These are phyloP conservation scores for Ogataea dorogensis DNA, from an alignment of 805 yeast species.

Conservation along the genomic window DNA sequence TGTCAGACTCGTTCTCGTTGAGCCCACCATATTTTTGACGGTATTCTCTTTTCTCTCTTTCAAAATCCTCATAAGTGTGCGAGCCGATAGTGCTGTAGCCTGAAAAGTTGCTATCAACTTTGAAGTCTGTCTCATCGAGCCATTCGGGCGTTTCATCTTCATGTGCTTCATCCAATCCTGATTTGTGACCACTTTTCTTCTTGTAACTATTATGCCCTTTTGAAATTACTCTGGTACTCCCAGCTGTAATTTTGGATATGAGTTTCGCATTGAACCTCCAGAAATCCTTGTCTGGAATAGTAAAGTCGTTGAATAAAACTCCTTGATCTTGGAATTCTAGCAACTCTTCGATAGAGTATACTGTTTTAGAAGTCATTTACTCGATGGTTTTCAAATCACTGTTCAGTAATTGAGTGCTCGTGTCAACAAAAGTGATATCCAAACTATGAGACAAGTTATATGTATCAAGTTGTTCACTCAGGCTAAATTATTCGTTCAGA, in stretches of 20 bases:
- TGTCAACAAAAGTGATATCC: no score
- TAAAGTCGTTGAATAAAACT: constrained; percentile 17
- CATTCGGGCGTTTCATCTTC: constrained; percentile 32
- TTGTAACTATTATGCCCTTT: constrained; percentile 4
- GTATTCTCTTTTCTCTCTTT: constrained; percentile 28
- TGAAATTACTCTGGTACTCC: constrained; percentile 1
- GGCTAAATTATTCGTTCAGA: no score
- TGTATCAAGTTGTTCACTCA: no score
- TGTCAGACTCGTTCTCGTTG: constrained; percentile 6
- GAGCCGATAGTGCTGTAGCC: constrained; percentile 25
- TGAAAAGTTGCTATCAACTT: constrained; percentile 30
- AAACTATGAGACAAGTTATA: no score
- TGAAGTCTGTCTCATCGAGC: constrained; percentile 34
- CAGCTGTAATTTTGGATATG: constrained; percentile 3
- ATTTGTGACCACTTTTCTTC: constrained; percentile 6
- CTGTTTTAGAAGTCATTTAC: constrained; percentile 11
- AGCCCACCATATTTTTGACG: constrained; percentile 20
- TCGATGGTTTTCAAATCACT: not conserved
- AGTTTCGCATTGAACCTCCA: constrained; percentile 26
- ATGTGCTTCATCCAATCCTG: constrained; percentile 7
- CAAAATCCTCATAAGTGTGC: constrained; percentile 32
- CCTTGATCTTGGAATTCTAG: constrained; percentile 13
- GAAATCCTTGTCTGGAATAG: constrained; percentile 23
- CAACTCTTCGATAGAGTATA: constrained; percentile 23
- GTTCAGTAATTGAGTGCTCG: no score